Evolutionary conservation across 371 early-diverging fungal genomes (phyloP), one percentile per base, ranked within the genome.

Genomic region (Haplosporangium sp.): DNA sequence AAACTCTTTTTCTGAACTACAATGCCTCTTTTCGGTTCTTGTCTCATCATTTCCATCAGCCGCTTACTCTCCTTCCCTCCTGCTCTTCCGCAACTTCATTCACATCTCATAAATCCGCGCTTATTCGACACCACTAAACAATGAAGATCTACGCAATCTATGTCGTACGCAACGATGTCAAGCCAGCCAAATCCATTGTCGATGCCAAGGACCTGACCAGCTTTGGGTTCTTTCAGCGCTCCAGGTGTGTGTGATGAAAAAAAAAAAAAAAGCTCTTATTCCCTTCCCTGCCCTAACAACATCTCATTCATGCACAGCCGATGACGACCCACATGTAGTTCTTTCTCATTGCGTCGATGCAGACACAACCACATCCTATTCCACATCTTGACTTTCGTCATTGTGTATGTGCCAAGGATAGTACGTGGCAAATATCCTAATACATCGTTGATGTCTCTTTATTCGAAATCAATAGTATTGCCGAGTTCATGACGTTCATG

Each of bases 401-500:
- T 12, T 41, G 20, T 6, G 29, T 29, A 29, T 29, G 29, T 29
- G 29, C 29, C 29, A 38, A 13, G n/a, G 18, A 13, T 12, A 21
- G 13, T 50, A 47, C 61, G 61, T 61, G 61, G 61, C 61, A 20
- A 13, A 20, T 38, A 20, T 37, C 36, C 21, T 10, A 48, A 29
- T 29, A 29, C 29, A 29, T 29, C 4, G 29, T 29, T 29, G 29
- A 29, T 29, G 29, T 29, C 29, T 2, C 21, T 50, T 60, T 47
- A 16, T 48, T 53, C 21, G 9, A 14, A 38, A 18, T 47, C 21
- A 42, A 42, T 81, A 96, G 96, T 67, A 90, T 93, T 10, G 91
- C 93, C 71, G 98, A 98, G 71, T 94, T 96, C 72, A 90, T 98
- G 86, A 89, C 88, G 59, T 97, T 97, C 77, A 91, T 95, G 68